phyloP scores from a whole-genome alignment of 306 rosid species.

The Erythrophleum fordii region DNA sequence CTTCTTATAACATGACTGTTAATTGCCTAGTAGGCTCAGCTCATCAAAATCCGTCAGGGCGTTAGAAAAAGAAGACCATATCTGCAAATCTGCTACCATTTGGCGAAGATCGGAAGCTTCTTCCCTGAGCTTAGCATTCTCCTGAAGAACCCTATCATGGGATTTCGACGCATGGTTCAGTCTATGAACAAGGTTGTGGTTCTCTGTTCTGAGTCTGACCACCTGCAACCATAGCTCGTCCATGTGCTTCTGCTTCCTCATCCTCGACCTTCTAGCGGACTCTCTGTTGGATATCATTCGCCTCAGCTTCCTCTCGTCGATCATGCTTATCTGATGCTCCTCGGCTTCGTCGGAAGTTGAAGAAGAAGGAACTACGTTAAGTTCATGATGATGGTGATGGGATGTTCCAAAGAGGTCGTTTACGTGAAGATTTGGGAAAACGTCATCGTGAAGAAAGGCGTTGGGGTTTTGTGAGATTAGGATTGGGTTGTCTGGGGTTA shows the following conservation, averaged over 20 bases:
- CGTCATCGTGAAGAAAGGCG: background rate
- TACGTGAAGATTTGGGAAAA: slow-evolving; percentile 42
- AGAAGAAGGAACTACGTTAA: slow-evolving; percentile 34
- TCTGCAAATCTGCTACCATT: slow-evolving; percentile 59
- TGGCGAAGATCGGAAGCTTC: slow-evolving; percentile 69
- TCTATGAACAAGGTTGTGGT: slow-evolving; percentile 60
- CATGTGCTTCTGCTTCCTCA: slow-evolving; percentile 85
- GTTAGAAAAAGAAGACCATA: slow-evolving; percentile 46
- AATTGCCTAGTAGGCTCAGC: background rate
- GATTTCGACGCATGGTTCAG: slow-evolving; percentile 60
- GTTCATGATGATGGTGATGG: background rate
- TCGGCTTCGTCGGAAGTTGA: slow-evolving; percentile 87
- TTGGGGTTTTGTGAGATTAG: slow-evolving; percentile 41
- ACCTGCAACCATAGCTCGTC: slow-evolving; percentile 89
- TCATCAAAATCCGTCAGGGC: slow-evolving; percentile 56
- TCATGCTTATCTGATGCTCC: slow-evolving; percentile 57
- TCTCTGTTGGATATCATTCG: slow-evolving; percentile 89
- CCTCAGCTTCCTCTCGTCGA: slow-evolving; percentile 77
- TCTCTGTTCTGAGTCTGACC: slow-evolving; percentile 68
- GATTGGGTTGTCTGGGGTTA: slow-evolving; percentile 53
- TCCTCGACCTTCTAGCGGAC: slow-evolving; percentile 83
- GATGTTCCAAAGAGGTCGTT: slow-evolving; percentile 29
- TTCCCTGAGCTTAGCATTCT: slow-evolving; percentile 67
- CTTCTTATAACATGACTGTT: no score
- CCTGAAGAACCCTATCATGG: slow-evolving; percentile 63